Evolutionary conservation across 331 rosid genomes (phyloP), one percentile per base, ranked within the genome.

Genomic region (Pyracantha coccinea): DNA sequence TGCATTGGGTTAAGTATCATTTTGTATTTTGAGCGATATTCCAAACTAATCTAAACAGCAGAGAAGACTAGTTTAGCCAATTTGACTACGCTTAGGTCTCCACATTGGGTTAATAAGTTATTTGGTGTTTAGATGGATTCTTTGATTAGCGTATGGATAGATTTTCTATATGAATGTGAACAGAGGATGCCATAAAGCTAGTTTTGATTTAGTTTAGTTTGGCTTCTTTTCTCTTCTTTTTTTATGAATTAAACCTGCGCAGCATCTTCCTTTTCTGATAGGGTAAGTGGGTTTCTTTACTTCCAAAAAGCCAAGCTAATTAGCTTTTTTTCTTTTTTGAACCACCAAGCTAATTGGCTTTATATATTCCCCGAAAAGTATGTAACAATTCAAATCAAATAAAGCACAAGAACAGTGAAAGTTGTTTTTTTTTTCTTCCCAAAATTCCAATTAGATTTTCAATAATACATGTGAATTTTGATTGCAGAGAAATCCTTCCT

Each of bases 401-500:
- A 38, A 38, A 38, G 45, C 45, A 63, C 11, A 31, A 28, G 52
- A 44, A 55, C 65, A 74, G 75, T 80, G 35, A 52, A 74, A 47
- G 38, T 50, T 29, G 41, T 32, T 45, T 59, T 24, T 31, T 38
- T 8, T 35, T 25, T 2, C 12, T 35, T 10, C 14, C 24, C 32
- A 11, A 23, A 24, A 25, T 72, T 59, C 68, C 55, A 16, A 15
- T 33, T 20, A 8, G 52, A 29, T 28, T 16, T 78, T 54, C 45
- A 10, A 3, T 38, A 38, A 38, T 41, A 9, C 19, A 17, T 60
- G 47, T 41, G 62, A 8, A n/a, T 20, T 66, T 50, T 55, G 32
- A 53, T 66, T 77, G 88, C 87, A 93, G 98, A 89, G 72, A 91
- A 93, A 83, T 93, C 96, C 6, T 93, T 93, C 83, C 91, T 93